A percentile compares a stretch with the other conserved stretches of the same genome.
These are phyloP conservation scores for Eucalyptus erythrocorys DNA, from an alignment of 345 rosid genomes.

Conservation along the genomic window DNA sequence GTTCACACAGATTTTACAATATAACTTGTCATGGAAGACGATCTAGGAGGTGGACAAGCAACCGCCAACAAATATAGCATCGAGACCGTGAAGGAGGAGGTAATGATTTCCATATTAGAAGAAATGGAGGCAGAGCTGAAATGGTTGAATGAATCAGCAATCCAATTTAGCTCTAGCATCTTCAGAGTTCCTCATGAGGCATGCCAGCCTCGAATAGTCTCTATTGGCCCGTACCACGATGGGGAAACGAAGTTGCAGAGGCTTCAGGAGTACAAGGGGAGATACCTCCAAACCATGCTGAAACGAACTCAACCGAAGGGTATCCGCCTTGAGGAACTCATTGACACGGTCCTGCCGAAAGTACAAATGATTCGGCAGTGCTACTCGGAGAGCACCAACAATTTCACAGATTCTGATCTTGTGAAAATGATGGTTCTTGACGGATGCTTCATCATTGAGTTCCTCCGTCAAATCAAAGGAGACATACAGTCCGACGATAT, in stretches of 20 bases:
- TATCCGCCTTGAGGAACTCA: background rate
- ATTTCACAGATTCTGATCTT: too few relatives aligned
- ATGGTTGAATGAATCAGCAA: too few relatives aligned
- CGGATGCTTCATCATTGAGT: background rate
- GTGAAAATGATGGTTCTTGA: background rate
- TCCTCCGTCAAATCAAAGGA: background rate
- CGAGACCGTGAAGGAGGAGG: too few relatives aligned
- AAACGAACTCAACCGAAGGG: too few relatives aligned
- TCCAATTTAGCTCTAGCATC: too few relatives aligned
- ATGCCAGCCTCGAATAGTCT: background rate
- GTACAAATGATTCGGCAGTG: background rate
- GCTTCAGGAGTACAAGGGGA: background rate
- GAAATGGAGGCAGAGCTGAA: too few relatives aligned
- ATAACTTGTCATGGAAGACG: too few relatives aligned
- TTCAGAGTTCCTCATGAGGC: background rate
- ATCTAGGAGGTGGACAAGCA: too few relatives aligned
- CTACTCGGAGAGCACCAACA: background rate
- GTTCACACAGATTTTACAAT: too few relatives aligned
- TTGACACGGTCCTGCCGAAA: accelerated
- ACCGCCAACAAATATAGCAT: too few relatives aligned
- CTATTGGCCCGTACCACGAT: background rate
- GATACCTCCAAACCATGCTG: background rate
- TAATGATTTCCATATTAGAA: too few relatives aligned
- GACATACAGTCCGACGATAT: too few relatives aligned
- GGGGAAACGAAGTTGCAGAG: background rate